Conservation (phyloP, 2,329 filamentous ascomycete species). For the Aspergillaceae sp. region DNA sequence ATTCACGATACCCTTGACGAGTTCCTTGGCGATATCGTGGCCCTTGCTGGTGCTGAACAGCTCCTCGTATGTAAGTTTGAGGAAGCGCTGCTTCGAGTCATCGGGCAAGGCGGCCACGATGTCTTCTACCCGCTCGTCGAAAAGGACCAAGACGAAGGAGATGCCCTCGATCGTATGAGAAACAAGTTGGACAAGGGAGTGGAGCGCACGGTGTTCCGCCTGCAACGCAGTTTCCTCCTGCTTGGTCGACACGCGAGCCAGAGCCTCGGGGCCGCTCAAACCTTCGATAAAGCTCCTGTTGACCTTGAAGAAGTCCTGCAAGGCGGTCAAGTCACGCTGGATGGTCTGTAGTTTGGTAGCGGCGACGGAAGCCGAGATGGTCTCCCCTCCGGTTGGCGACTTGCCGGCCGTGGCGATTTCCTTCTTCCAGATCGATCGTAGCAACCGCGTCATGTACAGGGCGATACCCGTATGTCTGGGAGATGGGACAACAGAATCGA, state of each 20-base stretch:
- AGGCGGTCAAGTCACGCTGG: slow-evolving; percentile 69
- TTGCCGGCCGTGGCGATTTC: slow-evolving; percentile 55
- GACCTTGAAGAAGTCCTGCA: slow-evolving; percentile 73
- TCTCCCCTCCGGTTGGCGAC: slow-evolving; percentile 51
- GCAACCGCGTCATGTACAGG: slow-evolving; percentile 77
- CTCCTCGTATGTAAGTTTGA: slow-evolving; percentile 73
- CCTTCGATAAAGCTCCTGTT: slow-evolving; percentile 92
- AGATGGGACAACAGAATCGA: slow-evolving; percentile 79
- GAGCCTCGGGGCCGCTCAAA: slow-evolving; percentile 77
- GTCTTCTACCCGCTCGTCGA: slow-evolving; percentile 85
- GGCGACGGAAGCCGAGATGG: slow-evolving; percentile 59
- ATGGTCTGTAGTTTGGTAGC: slow-evolving; percentile 62
- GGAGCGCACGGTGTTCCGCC: slow-evolving; percentile 86
- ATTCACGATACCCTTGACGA: slow-evolving; percentile 97
- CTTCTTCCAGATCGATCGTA: slow-evolving; percentile 80
- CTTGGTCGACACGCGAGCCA: slow-evolving; percentile 67
- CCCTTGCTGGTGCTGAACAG: slow-evolving; percentile 74
- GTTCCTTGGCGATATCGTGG: slow-evolving; percentile 80
- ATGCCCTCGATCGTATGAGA: slow-evolving; percentile 92
- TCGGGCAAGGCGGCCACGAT: slow-evolving; percentile 72
- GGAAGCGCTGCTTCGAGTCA: slow-evolving; percentile 58
- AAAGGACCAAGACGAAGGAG: slow-evolving; percentile 88
- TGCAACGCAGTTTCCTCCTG: slow-evolving; percentile 89
- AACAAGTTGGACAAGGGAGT: slow-evolving; percentile 76
- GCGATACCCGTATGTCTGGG: slow-evolving; percentile 82